A percentile compares a stretch with the other conserved stretches of the same genome.
Conservation (phyloP, 306 rosid species). For the Glycine soja region DNA sequence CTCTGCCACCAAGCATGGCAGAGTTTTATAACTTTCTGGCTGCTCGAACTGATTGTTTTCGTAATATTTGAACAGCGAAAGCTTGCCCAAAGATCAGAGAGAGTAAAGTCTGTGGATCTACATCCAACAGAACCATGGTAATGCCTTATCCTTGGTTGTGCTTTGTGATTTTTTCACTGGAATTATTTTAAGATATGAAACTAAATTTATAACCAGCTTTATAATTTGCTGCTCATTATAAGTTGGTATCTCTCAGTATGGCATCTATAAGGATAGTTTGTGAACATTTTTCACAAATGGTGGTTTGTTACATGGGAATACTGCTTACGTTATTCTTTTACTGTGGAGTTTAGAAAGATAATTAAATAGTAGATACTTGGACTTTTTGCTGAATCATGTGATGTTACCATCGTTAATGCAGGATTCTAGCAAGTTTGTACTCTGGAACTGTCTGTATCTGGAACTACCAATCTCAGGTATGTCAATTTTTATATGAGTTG, state of each 20-base stretch:
- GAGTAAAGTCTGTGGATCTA: conserved; percentile 78
- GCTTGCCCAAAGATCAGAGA: conserved; percentile 71
- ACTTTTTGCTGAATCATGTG: conserved; percentile 40
- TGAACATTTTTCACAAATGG: neutral
- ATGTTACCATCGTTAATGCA: conserved; percentile 51
- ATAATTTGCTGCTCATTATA: neutral
- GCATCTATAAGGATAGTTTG: conserved; percentile 36
- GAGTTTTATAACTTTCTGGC: conserved; percentile 28
- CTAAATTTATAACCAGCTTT: conserved; percentile 1
- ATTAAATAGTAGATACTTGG: neutral
- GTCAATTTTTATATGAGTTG: conserved; percentile 35
- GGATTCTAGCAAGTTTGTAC: conserved; percentile 98
- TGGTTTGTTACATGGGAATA: conserved; percentile 3
- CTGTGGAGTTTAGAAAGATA: conserved; percentile 19
- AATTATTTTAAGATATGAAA: conserved; percentile 30
- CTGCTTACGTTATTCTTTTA: neutral
- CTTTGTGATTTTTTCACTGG: conserved; percentile 5
- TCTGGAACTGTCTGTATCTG: conserved; percentile 97
- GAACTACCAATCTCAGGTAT: conserved; percentile 99
- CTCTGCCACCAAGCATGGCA: conserved; percentile 30
- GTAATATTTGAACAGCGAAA: conserved; percentile 54
- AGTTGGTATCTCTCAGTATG: conserved; percentile 32
- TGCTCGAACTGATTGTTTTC: conserved; percentile 42
- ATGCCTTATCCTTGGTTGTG: conserved; percentile 23
- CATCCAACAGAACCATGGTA: conserved; percentile 92